Percentiles rank a stretch among this genome's conserved stretches.
These are phyloP conservation scores for Geotrichum europaeum DNA, from an alignment of 1,139 yeast genomes.

Conservation along the genomic window DNA sequence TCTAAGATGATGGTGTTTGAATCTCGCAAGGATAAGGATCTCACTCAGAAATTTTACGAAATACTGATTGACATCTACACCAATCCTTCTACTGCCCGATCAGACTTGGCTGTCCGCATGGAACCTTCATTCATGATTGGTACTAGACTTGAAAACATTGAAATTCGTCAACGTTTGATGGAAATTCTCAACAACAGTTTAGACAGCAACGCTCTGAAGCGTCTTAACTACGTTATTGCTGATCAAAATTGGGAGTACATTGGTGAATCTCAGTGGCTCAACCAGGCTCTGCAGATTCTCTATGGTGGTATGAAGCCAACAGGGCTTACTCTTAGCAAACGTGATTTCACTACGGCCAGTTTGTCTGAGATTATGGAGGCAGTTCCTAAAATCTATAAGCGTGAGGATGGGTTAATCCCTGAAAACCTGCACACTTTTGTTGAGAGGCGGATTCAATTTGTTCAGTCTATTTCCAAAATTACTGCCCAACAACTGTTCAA, in stretches of 20 bases:
- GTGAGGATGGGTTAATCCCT: slow-evolving; percentile 21
- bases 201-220: slow-evolving; percentile 70
- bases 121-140: slow-evolving; percentile 97
- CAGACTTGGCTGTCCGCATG: slow-evolving; percentile 91
- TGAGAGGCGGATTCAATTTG: slow-evolving; percentile 47
- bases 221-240: slow-evolving; percentile 75
- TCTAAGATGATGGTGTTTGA: slow-evolving; percentile 94
- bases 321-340: slow-evolving; percentile 41
- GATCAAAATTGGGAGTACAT: slow-evolving; percentile 97
- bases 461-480: slow-evolving; percentile 42
- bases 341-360: slow-evolving; percentile 53
- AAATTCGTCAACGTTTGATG: slow-evolving; percentile 75
- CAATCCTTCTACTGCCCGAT: slow-evolving; percentile 68
- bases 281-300: slow-evolving; percentile 83
- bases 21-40: slow-evolving; percentile 72
- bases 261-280: slow-evolving; percentile 91
- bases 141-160: slow-evolving; percentile 73
- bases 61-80: slow-evolving; percentile 86
- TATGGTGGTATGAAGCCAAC: slow-evolving; percentile 69
- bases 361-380: slow-evolving; percentile 44
- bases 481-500: slow-evolving; percentile 55
- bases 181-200: slow-evolving; percentile 70
- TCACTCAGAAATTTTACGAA: slow-evolving; percentile 76
- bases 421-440: slow-evolving; percentile 39
- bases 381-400: slow-evolving; percentile 23